phyloP scores from a whole-genome alignment of 805 yeast species.

The Nakazawaea siamensis region DNA sequence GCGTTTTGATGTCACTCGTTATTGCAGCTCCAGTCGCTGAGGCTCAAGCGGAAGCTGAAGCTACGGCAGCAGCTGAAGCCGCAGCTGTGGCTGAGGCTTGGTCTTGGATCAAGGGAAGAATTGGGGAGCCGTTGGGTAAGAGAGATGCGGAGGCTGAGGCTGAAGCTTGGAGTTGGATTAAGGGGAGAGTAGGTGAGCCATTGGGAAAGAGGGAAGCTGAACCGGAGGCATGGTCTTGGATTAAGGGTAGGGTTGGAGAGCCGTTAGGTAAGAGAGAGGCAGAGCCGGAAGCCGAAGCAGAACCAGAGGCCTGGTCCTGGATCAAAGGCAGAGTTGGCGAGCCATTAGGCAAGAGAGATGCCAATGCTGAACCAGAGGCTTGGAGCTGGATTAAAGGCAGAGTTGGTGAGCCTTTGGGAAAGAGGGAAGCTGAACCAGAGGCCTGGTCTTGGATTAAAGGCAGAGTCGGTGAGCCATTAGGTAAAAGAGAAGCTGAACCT shows the following conservation, averaged over 20 bases:
- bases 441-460: slow-evolving; percentile 7
- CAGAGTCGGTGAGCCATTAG: slow-evolving; percentile 12
- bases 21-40: slow-evolving; percentile 10
- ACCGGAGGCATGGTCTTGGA: slow-evolving; percentile 12
- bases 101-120: background rate
- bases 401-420: slow-evolving; percentile 15
- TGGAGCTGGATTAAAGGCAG: slow-evolving; percentile 8
- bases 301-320: slow-evolving; percentile 17
- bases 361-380: slow-evolving; percentile 15
- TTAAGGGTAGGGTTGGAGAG: slow-evolving; percentile 8
- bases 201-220: slow-evolving; percentile 14
- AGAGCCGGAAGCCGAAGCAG: slow-evolving; percentile 14
- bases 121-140: slow-evolving; percentile 16
- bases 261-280: slow-evolving; percentile 17
- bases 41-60: slow-evolving; percentile 5
- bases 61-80: slow-evolving; percentile 14
- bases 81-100: slow-evolving; percentile 17
- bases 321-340: slow-evolving; percentile 12
- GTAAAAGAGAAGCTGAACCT: slow-evolving; percentile 16
- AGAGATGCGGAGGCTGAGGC: slow-evolving; percentile 16
- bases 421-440: slow-evolving; percentile 22
- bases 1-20: slow-evolving; percentile 1
- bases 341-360: slow-evolving; percentile 18
- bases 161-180: slow-evolving; percentile 12
- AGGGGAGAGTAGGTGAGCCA: slow-evolving; percentile 4